Conservation (phyloP, 2,329 filamentous ascomycete genomes). For the Metarhizium album region DNA sequence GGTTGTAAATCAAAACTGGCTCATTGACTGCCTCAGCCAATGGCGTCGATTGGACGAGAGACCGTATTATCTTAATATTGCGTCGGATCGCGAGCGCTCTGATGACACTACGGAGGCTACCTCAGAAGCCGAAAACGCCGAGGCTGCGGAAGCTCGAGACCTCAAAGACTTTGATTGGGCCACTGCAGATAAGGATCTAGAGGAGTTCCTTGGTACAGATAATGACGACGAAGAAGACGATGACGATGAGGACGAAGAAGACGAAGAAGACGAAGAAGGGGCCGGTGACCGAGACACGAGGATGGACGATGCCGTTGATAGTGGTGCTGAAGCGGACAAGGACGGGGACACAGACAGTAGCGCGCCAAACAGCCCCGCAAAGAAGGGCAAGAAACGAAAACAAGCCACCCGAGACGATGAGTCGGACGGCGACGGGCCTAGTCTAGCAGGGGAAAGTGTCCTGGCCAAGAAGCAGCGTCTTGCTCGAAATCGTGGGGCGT, state of each 20-base stretch:
- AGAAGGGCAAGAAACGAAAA: constrained; percentile 24
- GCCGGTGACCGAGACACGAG: constrained; percentile 4
- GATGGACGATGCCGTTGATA: constrained; percentile 5
- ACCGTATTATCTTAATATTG: constrained; percentile 66
- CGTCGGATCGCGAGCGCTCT: constrained; percentile 44
- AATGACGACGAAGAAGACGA: constrained; percentile 24
- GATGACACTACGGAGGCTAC: constrained; percentile 22
- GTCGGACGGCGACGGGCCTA: constrained; percentile 21
- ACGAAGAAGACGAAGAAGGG: constrained; percentile 8
- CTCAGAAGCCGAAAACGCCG: constrained; percentile 21
- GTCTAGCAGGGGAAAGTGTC: constrained; percentile 25
- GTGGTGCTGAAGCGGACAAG: constrained; percentile 15
- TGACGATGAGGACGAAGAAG: constrained; percentile 8
- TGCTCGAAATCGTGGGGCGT: constrained; percentile 32
- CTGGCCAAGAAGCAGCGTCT: constrained; percentile 42
- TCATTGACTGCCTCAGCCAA: constrained; percentile 70
- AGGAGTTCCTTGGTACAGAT: constrained; percentile 15
- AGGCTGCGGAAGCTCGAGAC: constrained; percentile 28
- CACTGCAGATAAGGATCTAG: constrained; percentile 30
- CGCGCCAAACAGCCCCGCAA: constrained; percentile 15
- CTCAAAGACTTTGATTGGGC: constrained; percentile 48
- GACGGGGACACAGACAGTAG: constrained; percentile 21
- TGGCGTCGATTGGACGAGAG: constrained; percentile 74
- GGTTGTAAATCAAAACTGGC: constrained; percentile 87
- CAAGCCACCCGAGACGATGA: constrained; percentile 18